phyloP scores from a whole-genome alignment of 2,329 filamentous ascomycete genomes.

The Aureobasidium sp. region DNA sequence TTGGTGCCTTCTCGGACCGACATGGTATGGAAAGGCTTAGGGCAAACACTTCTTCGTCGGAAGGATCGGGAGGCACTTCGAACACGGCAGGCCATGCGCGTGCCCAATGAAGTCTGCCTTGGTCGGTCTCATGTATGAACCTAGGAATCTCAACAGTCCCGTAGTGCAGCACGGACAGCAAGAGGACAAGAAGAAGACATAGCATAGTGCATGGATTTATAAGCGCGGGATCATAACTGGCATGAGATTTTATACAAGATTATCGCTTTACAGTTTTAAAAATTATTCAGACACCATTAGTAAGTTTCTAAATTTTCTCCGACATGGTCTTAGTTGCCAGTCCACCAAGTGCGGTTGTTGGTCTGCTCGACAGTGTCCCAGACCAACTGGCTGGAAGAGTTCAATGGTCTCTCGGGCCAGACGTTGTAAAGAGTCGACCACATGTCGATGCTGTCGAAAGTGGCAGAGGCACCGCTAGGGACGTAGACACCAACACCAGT shows the following conservation, averaged over 20 bases:
- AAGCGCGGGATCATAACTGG: no score
- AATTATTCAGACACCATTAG: not conserved
- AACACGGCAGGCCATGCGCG: no score
- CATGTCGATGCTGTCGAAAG: slow-evolving; percentile 30
- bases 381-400: slow-evolving; percentile 35
- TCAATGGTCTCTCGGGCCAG: slow-evolving; percentile 33
- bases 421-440: slow-evolving; percentile 32
- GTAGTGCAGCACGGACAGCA: no score
- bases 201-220: no score
- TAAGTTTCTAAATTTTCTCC: not conserved
- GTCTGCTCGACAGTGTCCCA: slow-evolving; percentile 39
- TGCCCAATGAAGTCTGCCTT: no score
- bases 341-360: slow-evolving; percentile 42
- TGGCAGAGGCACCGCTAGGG: slow-evolving; percentile 29
- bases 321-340: slow-evolving; percentile 30
- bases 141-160: no score
- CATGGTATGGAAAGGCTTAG: not conserved
- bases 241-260: not conserved
- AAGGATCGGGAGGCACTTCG: no score
- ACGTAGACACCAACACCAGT: slow-evolving; percentile 39
- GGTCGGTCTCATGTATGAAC: no score
- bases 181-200: no score
- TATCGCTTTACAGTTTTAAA: not conserved
- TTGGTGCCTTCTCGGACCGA: slow-evolving; percentile 3
- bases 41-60: no score